Base-by-base conservation (phyloP, 257 asterid genomes). In the Solanum etuberosum region DNA sequence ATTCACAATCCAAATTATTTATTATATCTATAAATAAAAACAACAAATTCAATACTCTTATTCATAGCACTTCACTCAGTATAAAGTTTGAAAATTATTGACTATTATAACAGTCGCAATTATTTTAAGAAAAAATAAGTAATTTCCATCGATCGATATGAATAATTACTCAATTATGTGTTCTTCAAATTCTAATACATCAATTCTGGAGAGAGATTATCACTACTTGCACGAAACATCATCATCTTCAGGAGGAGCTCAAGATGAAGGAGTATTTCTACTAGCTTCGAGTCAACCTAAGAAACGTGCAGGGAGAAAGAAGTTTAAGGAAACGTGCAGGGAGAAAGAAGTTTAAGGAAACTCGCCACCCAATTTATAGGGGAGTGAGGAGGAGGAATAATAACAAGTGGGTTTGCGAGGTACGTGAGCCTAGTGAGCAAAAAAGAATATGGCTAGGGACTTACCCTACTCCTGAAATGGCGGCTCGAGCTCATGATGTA, bases 401-500 rank as follows among this genome's bases (percentile, higher is more conserved):
- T 1, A 70, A 65, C 21, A 91, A 87, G 67, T 90, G 93, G 93
- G 92, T 90, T 1, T 91, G 92, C 82, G 92, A 91, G 86, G 23
- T 91, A 1, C 94, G 98, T 1, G 96, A 96, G 46, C 98, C 96
- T 1, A 87, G 7, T 40, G 87, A 89, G 21, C 95, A 96, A 78
- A 89, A 92, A 38, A 88, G 98, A 48, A 88, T 96, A 15, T 96
- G 98, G 98, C 87, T 96, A 0, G 98, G 98, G 15, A 94, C 96
- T 1, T 93, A 93, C 46, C 97, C 95, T 21, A 94, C 96, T 0
- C 90, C 98, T 0, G 98, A 95, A 89, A 95, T 95, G 98, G 98
- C 98, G 0, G 98, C 98, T 4, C 88, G 98, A 9, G 98, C 98
- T 9, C 92, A 94, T 51, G 98, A 95, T 27, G 95, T 95, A 27